Evolutionary conservation across 108 stramenopile species (phyloP).

Genomic region (Cyclostephanos invisitatus): DNA sequence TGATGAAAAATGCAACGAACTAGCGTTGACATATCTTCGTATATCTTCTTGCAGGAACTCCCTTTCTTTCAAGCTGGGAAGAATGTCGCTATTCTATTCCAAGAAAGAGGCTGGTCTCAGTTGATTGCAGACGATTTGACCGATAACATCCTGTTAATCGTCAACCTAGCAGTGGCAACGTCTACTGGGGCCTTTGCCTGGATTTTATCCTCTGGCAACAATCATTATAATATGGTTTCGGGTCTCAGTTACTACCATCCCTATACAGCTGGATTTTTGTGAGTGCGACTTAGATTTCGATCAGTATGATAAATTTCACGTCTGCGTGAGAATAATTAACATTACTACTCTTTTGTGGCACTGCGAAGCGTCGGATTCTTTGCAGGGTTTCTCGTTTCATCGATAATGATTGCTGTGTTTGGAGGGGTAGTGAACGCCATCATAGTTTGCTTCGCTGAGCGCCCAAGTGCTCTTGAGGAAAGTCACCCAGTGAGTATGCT

Average conservation of each 20-base stretch:
- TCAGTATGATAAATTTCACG: background rate
- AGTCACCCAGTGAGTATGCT: background rate
- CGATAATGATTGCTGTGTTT: background rate
- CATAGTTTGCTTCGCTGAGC: constrained; percentile 4
- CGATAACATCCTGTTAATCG: background rate
- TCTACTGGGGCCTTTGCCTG: background rate
- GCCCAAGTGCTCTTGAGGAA: background rate
- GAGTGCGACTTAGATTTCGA: background rate
- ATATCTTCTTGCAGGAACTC: background rate
- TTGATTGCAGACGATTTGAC: background rate
- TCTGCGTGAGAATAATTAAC: background rate
- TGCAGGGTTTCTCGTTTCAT: background rate
- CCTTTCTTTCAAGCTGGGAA: background rate
- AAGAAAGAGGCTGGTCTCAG: background rate
- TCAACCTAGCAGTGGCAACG: constrained; percentile 2
- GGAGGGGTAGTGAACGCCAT: constrained; percentile 4
- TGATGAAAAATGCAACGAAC: too few relatives aligned
- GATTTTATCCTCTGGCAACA: background rate
- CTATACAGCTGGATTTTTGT: constrained; percentile 1
- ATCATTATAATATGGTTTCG: background rate
- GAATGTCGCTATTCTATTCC: background rate
- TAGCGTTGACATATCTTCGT: background rate
- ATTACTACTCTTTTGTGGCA: background rate
- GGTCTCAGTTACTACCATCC: background rate
- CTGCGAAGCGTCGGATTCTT: background rate